A percentile compares a stretch with the other conserved stretches of the same genome.
Evolutionary conservation across 1,139 yeast genomes (phyloP).

Genomic region (Taphrina betulina): DNA sequence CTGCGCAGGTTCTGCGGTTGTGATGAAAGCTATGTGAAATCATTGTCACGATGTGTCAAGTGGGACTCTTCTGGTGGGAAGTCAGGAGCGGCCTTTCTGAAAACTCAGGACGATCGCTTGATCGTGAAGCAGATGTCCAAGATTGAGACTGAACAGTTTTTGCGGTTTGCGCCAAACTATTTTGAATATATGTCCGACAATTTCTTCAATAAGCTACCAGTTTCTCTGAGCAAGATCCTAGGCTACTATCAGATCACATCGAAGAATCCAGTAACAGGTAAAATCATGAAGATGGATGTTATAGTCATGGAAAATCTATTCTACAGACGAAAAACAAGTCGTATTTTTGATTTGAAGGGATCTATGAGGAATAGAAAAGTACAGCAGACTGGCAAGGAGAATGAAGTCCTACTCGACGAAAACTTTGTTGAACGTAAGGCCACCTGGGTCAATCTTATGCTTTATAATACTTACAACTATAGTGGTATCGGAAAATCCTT

Average conservation of each 20-base stretch:
- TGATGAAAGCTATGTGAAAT: conserved; percentile 74
- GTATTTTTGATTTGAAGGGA: conserved; percentile 94
- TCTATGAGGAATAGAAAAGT: conserved; percentile 97
- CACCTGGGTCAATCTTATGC: too few relatives aligned
- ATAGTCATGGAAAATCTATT: conserved; percentile 94
- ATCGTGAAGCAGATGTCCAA: conserved; percentile 87
- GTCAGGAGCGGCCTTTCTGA: conserved; percentile 89
- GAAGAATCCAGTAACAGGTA: conserved; percentile 71
- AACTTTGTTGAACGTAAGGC: conserved; percentile 81
- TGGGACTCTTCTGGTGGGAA: conserved; percentile 98
- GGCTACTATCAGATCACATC: conserved; percentile 94
- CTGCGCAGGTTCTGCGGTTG: conserved; percentile 80
- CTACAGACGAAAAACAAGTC: conserved; percentile 74
- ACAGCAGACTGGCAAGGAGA: conserved; percentile 90
- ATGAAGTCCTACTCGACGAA: conserved; percentile 91
- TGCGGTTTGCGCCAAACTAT: conserved; percentile 92
- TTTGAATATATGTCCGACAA: conserved; percentile 96
- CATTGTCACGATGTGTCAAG: conserved; percentile 85
- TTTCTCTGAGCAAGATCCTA: conserved; percentile 88
- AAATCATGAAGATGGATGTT: conserved; percentile 80
- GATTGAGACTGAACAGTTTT: conserved; percentile 87
- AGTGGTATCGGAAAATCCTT: conserved; percentile 82
- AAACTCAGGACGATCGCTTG: conserved; percentile 84
- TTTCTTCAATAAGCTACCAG: conserved; percentile 88
- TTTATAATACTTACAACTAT: too few relatives aligned